Evolutionary conservation across 1,139 yeast species (phyloP).

Genomic region (Hanseniaspora gamundiae): DNA sequence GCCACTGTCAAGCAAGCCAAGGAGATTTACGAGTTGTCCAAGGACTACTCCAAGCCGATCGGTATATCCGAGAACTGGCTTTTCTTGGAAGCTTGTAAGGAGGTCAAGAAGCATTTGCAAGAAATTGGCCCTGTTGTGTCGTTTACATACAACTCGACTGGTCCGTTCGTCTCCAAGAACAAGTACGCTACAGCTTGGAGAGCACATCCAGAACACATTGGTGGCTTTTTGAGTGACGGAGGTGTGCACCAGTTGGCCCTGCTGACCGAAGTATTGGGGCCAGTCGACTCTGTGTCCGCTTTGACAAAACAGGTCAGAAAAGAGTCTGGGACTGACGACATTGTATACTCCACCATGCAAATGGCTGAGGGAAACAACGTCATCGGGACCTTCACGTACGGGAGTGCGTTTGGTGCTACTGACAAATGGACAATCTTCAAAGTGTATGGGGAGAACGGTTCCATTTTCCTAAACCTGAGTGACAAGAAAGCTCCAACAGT

Average conservation of each 20-base stretch:
- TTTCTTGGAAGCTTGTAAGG: constrained; percentile 44
- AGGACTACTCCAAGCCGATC: constrained; percentile 48
- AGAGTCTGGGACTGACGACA: constrained; percentile 71
- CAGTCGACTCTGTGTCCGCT: constrained; percentile 55
- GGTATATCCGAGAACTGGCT: constrained; percentile 79
- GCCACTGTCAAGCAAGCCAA: constrained; percentile 70
- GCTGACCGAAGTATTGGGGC: constrained; percentile 72
- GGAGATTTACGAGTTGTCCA: constrained; percentile 56
- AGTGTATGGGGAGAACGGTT: constrained; percentile 70
- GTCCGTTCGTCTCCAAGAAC: constrained; percentile 54
- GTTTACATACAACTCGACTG: constrained; percentile 72
- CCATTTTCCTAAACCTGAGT: constrained; percentile 51
- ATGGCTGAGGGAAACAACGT: constrained; percentile 41
- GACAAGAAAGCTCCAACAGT: constrained; percentile 37
- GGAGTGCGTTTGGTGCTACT: constrained; percentile 81
- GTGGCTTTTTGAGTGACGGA: constrained; percentile 85
- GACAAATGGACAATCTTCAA: constrained; percentile 54
- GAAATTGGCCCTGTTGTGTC: constrained; percentile 67
- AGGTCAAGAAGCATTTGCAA: constrained; percentile 44
- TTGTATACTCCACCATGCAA: constrained; percentile 56
- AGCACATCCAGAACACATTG: constrained; percentile 76
- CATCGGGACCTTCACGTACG: constrained; percentile 83
- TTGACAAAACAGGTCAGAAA: constrained; percentile 63
- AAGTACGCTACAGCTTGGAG: constrained; percentile 79
- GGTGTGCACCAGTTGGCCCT: constrained; percentile 92